Conservation (phyloP, 306 rosid species). For the Prunus davidiana region DNA sequence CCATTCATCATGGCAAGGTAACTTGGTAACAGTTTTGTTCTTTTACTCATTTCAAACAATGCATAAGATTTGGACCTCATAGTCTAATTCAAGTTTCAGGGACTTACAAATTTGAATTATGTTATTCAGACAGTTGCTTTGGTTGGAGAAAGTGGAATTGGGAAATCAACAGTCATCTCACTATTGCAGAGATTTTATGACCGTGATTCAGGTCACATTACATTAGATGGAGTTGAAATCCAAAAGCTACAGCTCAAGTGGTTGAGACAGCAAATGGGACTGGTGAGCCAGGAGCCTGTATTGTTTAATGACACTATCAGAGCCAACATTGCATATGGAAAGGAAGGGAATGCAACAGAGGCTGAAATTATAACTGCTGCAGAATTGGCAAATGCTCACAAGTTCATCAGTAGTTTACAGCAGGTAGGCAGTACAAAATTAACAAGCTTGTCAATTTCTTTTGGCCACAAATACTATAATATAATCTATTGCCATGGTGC, state of each 20-base stretch:
- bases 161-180: conserved; percentile 60
- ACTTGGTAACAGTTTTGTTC: not conserved
- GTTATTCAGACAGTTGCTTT: conserved; percentile 52
- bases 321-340: conserved; percentile 64
- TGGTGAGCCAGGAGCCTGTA: conserved; percentile 68
- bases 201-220: conserved; percentile 58
- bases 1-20: conserved; percentile 48
- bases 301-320: conserved; percentile 57
- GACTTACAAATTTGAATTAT: not conserved
- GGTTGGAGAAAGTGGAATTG: conserved; percentile 78
- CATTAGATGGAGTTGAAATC: conserved; percentile 53
- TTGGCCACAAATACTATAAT: not conserved
- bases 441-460: not conserved
- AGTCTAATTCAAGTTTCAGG: not conserved
- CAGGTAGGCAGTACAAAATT: conserved; percentile 27
- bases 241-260: conserved; percentile 48
- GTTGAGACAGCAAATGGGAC: conserved; percentile 66
- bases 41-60: not conserved
- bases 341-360: conserved; percentile 55
- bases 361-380: conserved; percentile 60
- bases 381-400: conserved; percentile 59
- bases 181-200: conserved; percentile 63
- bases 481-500: not conserved
- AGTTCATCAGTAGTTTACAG: conserved; percentile 62
- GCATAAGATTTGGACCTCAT: not conserved